Base-by-base conservation (phyloP, 2,329 filamentous ascomycete species). In the Coleophoma crateriformis region DNA sequence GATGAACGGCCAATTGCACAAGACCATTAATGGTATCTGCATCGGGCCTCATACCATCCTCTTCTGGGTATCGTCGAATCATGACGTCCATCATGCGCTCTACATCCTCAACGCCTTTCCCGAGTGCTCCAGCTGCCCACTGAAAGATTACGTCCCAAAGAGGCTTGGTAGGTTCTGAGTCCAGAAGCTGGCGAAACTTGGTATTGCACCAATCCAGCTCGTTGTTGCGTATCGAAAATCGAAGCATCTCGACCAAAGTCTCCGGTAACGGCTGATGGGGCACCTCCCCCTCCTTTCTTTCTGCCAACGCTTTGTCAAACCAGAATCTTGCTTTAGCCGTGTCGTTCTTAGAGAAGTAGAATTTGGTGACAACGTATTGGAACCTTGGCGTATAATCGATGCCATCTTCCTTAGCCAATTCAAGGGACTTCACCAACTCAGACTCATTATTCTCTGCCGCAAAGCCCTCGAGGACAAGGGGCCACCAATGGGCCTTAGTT, bases 1-100 rank as follows among this genome's bases (percentile, higher is more conserved):
- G 77, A n/a, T 80, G 78, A 55, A 85, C 84, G 10, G 89, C 88
- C 50, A 84, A 82, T 47, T 81, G 77, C 15, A 97, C 76, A 22
- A 97, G 75, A 6, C 74, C 71, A 61, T 97, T 95, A 59, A 97
- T 82, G 6, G 87, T 90, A 3, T 77, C 69, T 7, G 83, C 83
- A 48, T 88, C 84, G 0, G 90, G 81, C 7, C 72, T 67, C 3
- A 77, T 57, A 14, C 70, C 68, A 49, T 72, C 64, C 50, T 76
- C 66, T 52, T 74, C 65, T 47, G 70, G 60, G 53, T 72, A 76
- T 45, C 74, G 69, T 11, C 72, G 67, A n/a, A 73, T 67, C 76
- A 90, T 85, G 17, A 84, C 74, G 40, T 79, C 72, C 51, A 94
- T 79, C 81, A 91, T 90, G 56, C 83, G 79, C 49, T 81, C 77